These are phyloP conservation scores for Heritiera littoralis DNA, from an alignment of 345 rosid species.

Conservation along the genomic window DNA sequence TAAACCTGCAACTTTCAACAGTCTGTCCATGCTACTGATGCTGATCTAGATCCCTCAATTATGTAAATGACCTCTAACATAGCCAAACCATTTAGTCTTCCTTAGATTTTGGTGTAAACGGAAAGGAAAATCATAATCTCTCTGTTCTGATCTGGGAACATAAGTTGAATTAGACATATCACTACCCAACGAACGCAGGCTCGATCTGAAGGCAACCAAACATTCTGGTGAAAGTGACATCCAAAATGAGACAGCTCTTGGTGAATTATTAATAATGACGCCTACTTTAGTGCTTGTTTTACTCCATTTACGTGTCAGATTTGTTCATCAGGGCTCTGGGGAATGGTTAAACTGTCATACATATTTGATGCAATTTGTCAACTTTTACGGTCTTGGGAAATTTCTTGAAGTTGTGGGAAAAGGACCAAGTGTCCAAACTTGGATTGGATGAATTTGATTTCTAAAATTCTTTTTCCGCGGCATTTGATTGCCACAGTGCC, in stretches of 20 bases:
- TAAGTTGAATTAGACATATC: neutral
- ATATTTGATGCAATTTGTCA: neutral
- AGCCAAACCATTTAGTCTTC: neutral
- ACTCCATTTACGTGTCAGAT: neutral
- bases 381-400: neutral
- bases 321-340: neutral
- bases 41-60: neutral
- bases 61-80: neutral
- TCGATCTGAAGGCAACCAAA: neutral
- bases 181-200: neutral
- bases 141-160: neutral
- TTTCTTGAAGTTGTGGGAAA: neutral
- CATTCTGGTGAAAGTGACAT: conserved; percentile 4
- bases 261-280: conserved; percentile 10
- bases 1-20: neutral
- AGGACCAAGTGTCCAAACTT: neutral
- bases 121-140: neutral
- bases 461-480: too few species aligned
- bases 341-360: neutral
- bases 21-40: neutral
- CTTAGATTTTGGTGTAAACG: neutral
- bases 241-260: neutral
- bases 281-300: conserved; percentile 14
- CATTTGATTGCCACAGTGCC: too few species aligned
- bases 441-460: neutral